phyloP scores from a whole-genome alignment of 805 yeast species.

The Lipomyces mesembrius region DNA sequence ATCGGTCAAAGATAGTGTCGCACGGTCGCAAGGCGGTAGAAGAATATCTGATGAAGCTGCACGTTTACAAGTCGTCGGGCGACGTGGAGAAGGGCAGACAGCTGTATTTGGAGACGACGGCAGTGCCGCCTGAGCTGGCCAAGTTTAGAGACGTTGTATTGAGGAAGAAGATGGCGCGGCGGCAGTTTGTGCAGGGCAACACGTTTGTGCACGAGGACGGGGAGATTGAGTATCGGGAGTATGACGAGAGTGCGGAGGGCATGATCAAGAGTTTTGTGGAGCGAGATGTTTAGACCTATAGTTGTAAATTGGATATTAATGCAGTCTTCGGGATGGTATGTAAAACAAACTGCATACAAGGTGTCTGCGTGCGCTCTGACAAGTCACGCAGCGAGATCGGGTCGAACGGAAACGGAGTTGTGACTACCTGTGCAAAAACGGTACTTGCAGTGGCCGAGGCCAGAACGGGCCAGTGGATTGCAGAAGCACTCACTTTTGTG shows the following conservation, averaged over 20 bases:
- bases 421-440: too few relatives aligned
- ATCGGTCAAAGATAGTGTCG: conserved; percentile 64
- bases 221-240: conserved; percentile 64
- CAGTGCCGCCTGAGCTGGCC: conserved; percentile 60
- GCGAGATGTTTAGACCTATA: conserved; percentile 53
- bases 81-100: conserved; percentile 66
- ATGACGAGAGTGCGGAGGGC: conserved; percentile 72
- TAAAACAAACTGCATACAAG: too few relatives aligned
- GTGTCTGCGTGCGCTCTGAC: too few relatives aligned
- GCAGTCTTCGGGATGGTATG: too few relatives aligned
- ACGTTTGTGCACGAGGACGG: conserved; percentile 53
- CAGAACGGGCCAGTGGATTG: too few relatives aligned
- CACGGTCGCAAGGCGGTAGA: conserved; percentile 76
- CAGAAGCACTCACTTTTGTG: too few relatives aligned
- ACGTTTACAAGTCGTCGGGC: conserved; percentile 78
- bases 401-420: too few relatives aligned
- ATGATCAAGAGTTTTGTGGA: conserved; percentile 79
- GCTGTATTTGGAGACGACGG: conserved; percentile 70
- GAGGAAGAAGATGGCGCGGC: conserved; percentile 77
- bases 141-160: conserved; percentile 70
- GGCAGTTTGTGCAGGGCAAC: conserved; percentile 83
- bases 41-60: conserved; percentile 71
- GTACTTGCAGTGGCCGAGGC: too few relatives aligned
- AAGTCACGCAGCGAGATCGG: too few relatives aligned
- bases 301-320: too few relatives aligned